Base-by-base conservation (phyloP, 2,329 filamentous ascomycete genomes). In the Exutisphaerella laricina region DNA sequence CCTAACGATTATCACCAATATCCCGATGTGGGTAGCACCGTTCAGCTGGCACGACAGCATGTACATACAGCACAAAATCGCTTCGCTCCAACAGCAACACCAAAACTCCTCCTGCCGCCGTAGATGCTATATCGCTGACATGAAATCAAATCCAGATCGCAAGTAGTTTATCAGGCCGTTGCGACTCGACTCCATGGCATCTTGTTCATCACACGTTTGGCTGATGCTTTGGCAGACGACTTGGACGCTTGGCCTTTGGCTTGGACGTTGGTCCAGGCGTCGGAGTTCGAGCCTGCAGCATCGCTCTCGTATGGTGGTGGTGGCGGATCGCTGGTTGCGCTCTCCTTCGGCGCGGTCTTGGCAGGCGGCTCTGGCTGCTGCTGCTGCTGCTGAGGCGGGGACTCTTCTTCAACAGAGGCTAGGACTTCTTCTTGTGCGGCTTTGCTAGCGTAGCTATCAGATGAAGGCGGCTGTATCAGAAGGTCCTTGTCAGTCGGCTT, bases 281-380 rank as follows among this genome's bases (percentile, higher is more conserved):
- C 20, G 21, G 33, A n/a, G 4, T n/a, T 21, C 5, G 33, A 33
- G 10, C 30, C 13, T 33, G 30, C 33, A n/a, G 14, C 18, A 17
- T 35, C 33, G 20, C n/a, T 23, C 4, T 35, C 33, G 20, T 35
- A 35, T 3, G 33, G 33, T 13, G 33, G 33, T 12, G 33, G 33
- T 3, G 33, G 33, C 7, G 21, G 17, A 8, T 17, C 9, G 4
- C 4, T 20, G 13, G 20, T 21, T 4, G n/a, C 5, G 2, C 10
- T 3, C 4, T n/a, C 4, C 4, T 9, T 2, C 13, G 14, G 12
- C 14, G 16, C 13, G 16, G 3, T 21, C 31, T 34, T 17, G n/a
- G 31, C 14, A 4, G 31, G 9, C 14, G 33, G 3, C 23, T 17
- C 4, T n/a, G 18, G 7, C 9, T 17, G 3, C 5, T 5, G 18